phyloP scores from a whole-genome alignment of 2,329 filamentous ascomycete genomes.

The Microdochium bolleyi region DNA sequence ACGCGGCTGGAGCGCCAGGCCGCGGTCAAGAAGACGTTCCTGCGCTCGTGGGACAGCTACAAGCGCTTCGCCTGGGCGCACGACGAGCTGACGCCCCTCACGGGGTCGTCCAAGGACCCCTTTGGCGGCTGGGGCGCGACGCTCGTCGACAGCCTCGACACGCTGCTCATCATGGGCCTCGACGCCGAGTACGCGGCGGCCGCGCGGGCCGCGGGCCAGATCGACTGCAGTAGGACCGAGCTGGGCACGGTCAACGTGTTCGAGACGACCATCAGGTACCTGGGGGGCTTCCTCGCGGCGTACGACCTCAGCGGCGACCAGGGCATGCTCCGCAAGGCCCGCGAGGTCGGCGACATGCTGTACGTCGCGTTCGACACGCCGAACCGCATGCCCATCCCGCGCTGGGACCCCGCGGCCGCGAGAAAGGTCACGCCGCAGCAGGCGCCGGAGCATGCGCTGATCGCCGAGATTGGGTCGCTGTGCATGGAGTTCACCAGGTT shows the following conservation, averaged over 20 bases:
- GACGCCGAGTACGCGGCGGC: slow-evolving; percentile 35
- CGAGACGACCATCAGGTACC: slow-evolving; percentile 28
- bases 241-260: slow-evolving; percentile 22
- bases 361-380: slow-evolving; percentile 22
- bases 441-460: slow-evolving; percentile 10
- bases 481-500: slow-evolving; percentile 23
- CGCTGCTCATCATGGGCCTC: slow-evolving; percentile 34
- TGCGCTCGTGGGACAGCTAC: slow-evolving; percentile 28
- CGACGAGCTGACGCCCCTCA: slow-evolving; percentile 33
- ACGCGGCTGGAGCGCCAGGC: slow-evolving; percentile 9
- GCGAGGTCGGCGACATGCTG: slow-evolving; percentile 30
- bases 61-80: slow-evolving; percentile 30
- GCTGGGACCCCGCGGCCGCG: slow-evolving; percentile 15
- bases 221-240: slow-evolving; percentile 32
- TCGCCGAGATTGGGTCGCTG: slow-evolving; percentile 21
- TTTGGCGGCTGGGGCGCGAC: slow-evolving; percentile 38
- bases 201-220: slow-evolving; percentile 26
- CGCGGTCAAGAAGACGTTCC: slow-evolving; percentile 13
- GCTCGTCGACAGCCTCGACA: slow-evolving; percentile 30
- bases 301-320: slow-evolving; percentile 27
- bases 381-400: slow-evolving; percentile 20
- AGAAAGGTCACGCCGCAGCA: slow-evolving; percentile 10
- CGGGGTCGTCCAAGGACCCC: slow-evolving; percentile 25
- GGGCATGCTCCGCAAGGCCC: slow-evolving; percentile 25
- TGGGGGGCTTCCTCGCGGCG: slow-evolving; percentile 20